phyloP scores from a whole-genome alignment of 257 asterid genomes.

The Echium plantagineum region DNA sequence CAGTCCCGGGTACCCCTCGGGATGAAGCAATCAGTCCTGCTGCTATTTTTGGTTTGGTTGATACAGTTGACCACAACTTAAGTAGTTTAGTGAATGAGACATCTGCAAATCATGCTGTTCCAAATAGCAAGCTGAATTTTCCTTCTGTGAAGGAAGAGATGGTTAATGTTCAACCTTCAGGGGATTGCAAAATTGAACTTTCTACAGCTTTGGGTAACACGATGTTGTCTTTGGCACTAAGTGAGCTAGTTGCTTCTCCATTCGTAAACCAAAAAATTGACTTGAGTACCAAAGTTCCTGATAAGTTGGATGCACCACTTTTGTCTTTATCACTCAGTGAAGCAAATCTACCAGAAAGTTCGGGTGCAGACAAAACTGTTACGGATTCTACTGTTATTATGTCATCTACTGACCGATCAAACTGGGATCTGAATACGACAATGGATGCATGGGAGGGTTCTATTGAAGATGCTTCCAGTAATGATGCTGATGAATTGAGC shows the following conservation, averaged over 20 bases:
- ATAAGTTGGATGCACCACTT: constrained; percentile 31
- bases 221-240: constrained; percentile 33
- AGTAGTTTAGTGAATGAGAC: constrained; percentile 19
- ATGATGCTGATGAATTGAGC: constrained; percentile 15
- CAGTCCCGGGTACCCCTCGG: constrained; percentile 15
- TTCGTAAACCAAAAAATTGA: constrained; percentile 14
- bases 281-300: constrained; percentile 14
- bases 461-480: constrained; percentile 20
- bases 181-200: constrained; percentile 16
- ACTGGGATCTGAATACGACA: constrained; percentile 82
- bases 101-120: constrained; percentile 15
- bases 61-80: constrained; percentile 15
- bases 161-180: constrained; percentile 23
- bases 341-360: constrained; percentile 19
- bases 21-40: constrained; percentile 11
- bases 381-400: constrained; percentile 16
- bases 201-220: constrained; percentile 23
- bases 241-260: constrained; percentile 20
- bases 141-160: constrained; percentile 30
- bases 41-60: constrained; percentile 17
- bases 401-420: constrained; percentile 37
- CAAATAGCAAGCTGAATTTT: constrained; percentile 10
- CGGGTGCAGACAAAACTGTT: constrained; percentile 12
- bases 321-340: constrained; percentile 34
- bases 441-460: constrained; percentile 89